A percentile compares a stretch with the other conserved stretches of the same genome.
Conservation (phyloP, 2,329 filamentous ascomycete genomes). For the Apiospora rasikravindrae region DNA sequence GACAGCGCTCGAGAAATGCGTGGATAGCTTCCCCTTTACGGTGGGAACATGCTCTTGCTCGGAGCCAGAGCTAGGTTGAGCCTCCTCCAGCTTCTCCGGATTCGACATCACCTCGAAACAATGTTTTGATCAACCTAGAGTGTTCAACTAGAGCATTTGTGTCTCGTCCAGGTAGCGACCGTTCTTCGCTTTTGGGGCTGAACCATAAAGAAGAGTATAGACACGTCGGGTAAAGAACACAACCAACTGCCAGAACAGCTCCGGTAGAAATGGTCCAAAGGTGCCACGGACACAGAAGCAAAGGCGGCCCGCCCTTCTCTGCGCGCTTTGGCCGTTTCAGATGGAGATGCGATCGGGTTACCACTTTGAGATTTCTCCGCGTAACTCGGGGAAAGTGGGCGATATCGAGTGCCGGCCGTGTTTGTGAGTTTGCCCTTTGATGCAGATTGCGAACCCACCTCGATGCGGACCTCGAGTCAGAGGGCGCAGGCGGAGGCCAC, state of each 20-base stretch:
- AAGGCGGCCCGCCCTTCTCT: not conserved
- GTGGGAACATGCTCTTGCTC: not conserved
- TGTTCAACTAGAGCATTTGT: not conserved
- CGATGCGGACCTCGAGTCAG: not conserved
- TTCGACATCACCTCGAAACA: not conserved
- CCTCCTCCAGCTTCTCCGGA: not conserved
- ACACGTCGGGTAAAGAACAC: not conserved
- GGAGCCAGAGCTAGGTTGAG: not conserved
- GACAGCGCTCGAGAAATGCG: constrained; percentile 21
- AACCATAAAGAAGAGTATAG: not conserved
- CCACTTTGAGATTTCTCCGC: not conserved
- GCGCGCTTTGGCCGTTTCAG: not conserved
- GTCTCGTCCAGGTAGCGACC: not conserved
- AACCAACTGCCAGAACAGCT: not conserved
- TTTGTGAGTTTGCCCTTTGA: not conserved
- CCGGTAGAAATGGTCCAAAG: not conserved
- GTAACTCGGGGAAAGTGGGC: not conserved
- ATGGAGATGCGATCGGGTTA: not conserved
- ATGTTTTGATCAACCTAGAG: not conserved
- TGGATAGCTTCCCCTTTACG: not conserved
- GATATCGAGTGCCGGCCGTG: not conserved
- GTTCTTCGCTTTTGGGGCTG: not conserved
- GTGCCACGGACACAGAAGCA: not conserved
- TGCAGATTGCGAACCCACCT: constrained; percentile 12
- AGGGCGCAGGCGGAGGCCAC: not conserved